Evolutionary conservation across 768 basidiomycete species (phyloP).

Genomic region (Harrya chromipes): DNA sequence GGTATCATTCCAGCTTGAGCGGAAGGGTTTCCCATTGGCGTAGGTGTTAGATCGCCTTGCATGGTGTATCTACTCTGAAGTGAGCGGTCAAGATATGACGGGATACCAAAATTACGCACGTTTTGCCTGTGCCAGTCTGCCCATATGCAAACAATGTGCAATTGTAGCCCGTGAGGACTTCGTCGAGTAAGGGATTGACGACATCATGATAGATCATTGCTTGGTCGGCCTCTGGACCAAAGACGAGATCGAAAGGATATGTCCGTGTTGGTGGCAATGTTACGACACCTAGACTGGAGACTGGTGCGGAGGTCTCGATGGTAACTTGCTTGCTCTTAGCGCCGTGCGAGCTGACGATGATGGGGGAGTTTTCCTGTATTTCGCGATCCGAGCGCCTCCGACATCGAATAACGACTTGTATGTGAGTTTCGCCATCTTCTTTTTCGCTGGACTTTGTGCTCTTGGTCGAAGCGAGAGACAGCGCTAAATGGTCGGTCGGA

Average conservation of each 20-base stretch:
- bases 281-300: conserved; percentile 69
- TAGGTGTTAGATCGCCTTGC: conserved; percentile 89
- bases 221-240: conserved; percentile 96
- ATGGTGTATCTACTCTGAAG: conserved; percentile 76
- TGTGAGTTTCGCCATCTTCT: conserved; percentile 71
- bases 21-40: conserved; percentile 85
- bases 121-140: conserved; percentile 98
- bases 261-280: conserved; percentile 76
- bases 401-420: conserved; percentile 91
- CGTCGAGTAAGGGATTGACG: conserved; percentile 86
- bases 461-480: conserved; percentile 24
- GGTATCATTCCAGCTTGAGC: conserved; percentile 94
- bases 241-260: conserved; percentile 93
- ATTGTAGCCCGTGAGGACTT: conserved; percentile 95
- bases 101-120: conserved; percentile 52
- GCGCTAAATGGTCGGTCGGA: conserved; percentile 22
- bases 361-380: conserved; percentile 80
- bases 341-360: conserved; percentile 77
- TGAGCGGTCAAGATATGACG: conserved; percentile 10
- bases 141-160: conserved; percentile 98
- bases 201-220: conserved; percentile 92
- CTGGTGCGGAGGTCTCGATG: conserved; percentile 71
- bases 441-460: conserved; percentile 25
- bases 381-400: conserved; percentile 84
- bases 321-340: conserved; percentile 73